Evolutionary conservation across 106 monocot species (phyloP).

Genomic region (Dactylorhiza incarnata): DNA sequence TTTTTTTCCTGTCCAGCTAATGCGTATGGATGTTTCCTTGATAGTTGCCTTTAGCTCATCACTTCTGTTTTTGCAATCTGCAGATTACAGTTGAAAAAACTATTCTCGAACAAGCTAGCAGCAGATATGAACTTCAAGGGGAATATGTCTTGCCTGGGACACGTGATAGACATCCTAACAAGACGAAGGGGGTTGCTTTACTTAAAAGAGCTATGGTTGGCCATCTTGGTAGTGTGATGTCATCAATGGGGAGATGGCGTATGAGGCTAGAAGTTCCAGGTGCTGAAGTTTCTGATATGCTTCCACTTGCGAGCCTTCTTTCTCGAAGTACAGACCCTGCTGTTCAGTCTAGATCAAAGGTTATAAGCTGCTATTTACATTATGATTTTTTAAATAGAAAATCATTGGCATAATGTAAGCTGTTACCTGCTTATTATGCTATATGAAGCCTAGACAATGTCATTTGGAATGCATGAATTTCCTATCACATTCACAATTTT

Average conservation of each 20-base stretch:
- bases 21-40: neutral
- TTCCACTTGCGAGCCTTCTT: constrained; percentile 92
- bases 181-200: constrained; percentile 40
- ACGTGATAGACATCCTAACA: constrained; percentile 63
- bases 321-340: constrained; percentile 97
- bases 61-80: neutral
- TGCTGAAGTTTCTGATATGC: constrained; percentile 99
- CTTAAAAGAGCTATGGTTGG: constrained; percentile 79
- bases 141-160: constrained; percentile 97
- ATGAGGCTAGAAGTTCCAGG: constrained; percentile 88
- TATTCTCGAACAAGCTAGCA: constrained; percentile 80
- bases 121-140: constrained; percentile 95
- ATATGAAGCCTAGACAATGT: neutral
- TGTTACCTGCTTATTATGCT: neutral
- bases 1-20: neutral
- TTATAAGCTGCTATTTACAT: constrained; percentile 10
- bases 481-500: neutral
- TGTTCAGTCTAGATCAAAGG: constrained; percentile 91
- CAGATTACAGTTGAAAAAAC: constrained; percentile 96
- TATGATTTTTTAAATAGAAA: neutral
- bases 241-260: constrained; percentile 97
- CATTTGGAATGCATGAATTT: neutral
- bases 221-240: constrained; percentile 73
- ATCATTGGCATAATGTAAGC: neutral
- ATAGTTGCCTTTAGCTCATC: neutral